Evolutionary conservation across 768 basidiomycete genomes (phyloP), one percentile per base, ranked within the genome.

Genomic region (Boletus vinaceobasis): DNA sequence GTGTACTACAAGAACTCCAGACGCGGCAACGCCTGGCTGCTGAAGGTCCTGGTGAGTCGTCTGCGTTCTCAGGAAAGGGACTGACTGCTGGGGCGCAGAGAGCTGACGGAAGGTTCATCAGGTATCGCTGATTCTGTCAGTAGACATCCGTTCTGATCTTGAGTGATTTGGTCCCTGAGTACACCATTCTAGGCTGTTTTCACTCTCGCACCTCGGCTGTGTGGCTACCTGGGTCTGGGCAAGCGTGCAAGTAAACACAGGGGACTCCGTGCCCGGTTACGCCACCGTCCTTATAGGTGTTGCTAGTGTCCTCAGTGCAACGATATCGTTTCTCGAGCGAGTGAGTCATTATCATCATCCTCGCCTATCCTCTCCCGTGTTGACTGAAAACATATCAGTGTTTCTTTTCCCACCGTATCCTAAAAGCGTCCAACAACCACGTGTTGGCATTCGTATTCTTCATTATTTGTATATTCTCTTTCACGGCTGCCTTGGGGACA

Each of bases 1-100:
- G 46, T 67, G 43, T 69, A 67, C 52, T 67, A 54, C 65, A 60
- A 56, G 15, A 67, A 60, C 38, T 43, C 58, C 44, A 52, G 48
- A 44, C 39, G 52, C 3, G 56, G 23, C 23, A 23, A 62, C 21
- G 6, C 31, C 19, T 65, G 62, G 60, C 38, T 42, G 13, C 36
- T 56, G 26, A 65, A 49, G 23, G 0, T 47, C 39, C 26, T 65
- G 58, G 66, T 67, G 31, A 62, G 66, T 58, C 29, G 23, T 43
- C 19, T 5, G 15, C 23, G 1, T 54, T 31, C 27, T 19, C 7
- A 39, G 4, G 10, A 36, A 19, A 27, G 15, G 7, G 27, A 19
- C 11, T 5, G 46, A 48, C 45, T 11, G 14, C 33, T 19, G 4
- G 32, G 21, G 17, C 31, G 19, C 27, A 49, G 48, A 21, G n/a